Evolutionary conservation across 108 stramenopile genomes (phyloP), one percentile per base, ranked within the genome.

Genomic region (Skeletonema grethae): DNA sequence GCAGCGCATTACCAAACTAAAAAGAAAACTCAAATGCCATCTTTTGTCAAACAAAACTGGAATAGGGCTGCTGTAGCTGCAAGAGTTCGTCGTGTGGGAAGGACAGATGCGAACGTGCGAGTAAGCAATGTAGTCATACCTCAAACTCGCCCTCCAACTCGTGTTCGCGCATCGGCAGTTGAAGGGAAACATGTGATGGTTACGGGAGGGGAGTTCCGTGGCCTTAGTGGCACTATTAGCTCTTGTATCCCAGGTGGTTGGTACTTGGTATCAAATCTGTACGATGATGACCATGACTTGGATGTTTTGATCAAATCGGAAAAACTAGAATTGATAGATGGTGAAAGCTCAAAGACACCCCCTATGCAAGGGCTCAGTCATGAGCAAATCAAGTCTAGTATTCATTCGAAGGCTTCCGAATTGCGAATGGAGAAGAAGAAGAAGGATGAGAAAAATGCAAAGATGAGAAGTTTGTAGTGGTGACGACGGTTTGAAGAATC

Each of bases 141-240:
- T 5, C 79, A 80, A 69, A 70, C 22, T 18, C 46, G 46, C 16
- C 46, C 46, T 16, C 46, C 5, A n/a, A 53, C 50, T 24, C 79
- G 74, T 22, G 79, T 80, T 24, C 60, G 79, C 11, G 69, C 59
- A 35, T 75, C 74, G 5, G 45, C 30, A 7, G 43, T 57, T 0
- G 79, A 80, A 48, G 79, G 79, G 22, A 75, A 64, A 55, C 30
- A 43, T 13, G 79, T 80, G n/a, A 36, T 80, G 16, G 79, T 80
- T 30, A 75, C 58, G 6, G 74, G 69, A n/a, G 79, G 79, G 4
- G 68, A 69, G 35, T 70, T 63, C 48, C 73, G 79, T 43, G 79
- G 79, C 46, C 79, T 75, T 32, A 62, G 34, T 25, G 77, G 77
- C 32, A 68, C 28, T 16, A 58, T 68, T 35, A 28, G 25, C 41